Evolutionary conservation across 2,329 filamentous ascomycete genomes (phyloP).

Genomic region (Simplicillium aogashimaense): DNA sequence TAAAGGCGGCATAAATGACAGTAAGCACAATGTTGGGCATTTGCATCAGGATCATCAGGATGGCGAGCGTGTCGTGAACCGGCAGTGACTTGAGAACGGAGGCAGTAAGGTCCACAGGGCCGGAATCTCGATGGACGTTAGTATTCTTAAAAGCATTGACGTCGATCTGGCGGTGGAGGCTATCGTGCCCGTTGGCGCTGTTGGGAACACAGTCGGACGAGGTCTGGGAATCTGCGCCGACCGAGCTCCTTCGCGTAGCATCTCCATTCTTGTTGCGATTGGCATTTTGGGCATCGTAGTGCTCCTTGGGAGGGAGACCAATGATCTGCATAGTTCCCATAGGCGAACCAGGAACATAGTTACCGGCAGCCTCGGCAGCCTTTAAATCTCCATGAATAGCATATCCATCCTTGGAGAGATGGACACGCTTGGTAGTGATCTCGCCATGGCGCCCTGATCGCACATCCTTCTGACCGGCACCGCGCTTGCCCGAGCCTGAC

Average conservation of each 20-base stretch:
- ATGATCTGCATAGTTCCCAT: too few species aligned
- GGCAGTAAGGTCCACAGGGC: conserved; percentile 66
- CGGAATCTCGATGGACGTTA: conserved; percentile 59
- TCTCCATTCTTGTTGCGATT: conserved; percentile 1
- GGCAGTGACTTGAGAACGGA: conserved; percentile 87
- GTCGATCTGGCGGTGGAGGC: conserved; percentile 56
- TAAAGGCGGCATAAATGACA: conserved; percentile 84
- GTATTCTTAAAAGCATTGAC: conserved; percentile 59
- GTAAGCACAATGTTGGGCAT: conserved; percentile 82
- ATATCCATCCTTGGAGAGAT: background rate
- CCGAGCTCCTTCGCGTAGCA: conserved; percentile 1
- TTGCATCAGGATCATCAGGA: conserved; percentile 90
- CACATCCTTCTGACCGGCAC: conserved; percentile 19
- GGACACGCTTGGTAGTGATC: background rate
- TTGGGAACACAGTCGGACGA: conserved; percentile 25
- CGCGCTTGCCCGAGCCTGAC: conserved; percentile 48
- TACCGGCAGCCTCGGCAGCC: conserved; percentile 11
- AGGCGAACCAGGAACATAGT: conserved; percentile 14
- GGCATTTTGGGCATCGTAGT: background rate
- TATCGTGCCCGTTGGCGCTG: conserved; percentile 27
- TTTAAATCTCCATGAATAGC: background rate
- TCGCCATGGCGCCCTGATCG: background rate
- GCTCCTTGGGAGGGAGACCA: conserved; percentile 8
- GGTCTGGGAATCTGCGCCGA: conserved; percentile 13
- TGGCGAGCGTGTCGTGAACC: conserved; percentile 89